Evolutionary conservation across 225 moss, liverwort and hornwort genomes (phyloP).

Genomic region (Takakia lepidozioides): DNA sequence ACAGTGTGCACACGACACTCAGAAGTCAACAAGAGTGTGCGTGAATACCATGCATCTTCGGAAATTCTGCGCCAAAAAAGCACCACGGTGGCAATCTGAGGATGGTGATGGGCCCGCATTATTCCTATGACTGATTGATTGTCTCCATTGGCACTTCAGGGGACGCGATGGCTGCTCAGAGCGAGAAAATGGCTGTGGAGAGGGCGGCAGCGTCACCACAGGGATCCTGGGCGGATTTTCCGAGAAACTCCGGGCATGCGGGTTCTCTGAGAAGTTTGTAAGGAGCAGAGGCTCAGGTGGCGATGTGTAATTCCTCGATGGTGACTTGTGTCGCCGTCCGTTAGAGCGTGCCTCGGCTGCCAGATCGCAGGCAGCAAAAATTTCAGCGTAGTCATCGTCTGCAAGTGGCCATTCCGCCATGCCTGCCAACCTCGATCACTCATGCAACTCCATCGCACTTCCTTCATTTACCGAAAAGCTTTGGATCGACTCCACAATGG

Average conservation of each 20-base stretch:
- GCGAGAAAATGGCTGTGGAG: background rate
- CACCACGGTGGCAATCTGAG: background rate
- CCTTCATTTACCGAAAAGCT: no score
- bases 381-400: background rate
- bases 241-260: background rate
- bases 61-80: background rate
- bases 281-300: background rate
- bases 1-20: no score
- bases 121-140: background rate
- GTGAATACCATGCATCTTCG: background rate
- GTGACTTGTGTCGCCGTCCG: background rate
- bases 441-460: no score
- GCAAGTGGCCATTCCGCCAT: constrained; percentile 4
- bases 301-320: background rate
- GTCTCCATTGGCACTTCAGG: background rate
- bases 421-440: no score
- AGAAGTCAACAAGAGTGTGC: no score
- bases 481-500: no score
- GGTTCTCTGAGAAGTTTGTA: constrained; percentile 2
- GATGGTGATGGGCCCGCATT: background rate
- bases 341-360: background rate
- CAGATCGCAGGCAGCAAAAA: constrained; percentile 4
- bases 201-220: constrained; percentile 1
- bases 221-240: no score
- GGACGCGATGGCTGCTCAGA: background rate